Conservation (phyloP, 345 rosid species). For the Gossypium herbaceum region DNA sequence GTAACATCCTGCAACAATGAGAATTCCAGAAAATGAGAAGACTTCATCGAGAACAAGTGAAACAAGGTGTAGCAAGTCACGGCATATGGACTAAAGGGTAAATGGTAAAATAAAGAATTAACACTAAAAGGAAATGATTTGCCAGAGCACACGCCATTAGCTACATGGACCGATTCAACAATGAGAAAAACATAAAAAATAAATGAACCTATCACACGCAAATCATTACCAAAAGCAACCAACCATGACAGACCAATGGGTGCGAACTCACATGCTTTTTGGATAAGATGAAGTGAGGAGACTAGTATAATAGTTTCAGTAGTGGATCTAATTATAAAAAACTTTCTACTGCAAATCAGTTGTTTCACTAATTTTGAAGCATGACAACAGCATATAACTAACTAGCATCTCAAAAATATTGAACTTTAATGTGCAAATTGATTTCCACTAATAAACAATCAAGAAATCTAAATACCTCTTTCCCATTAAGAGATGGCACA, state of each 20-base stretch:
- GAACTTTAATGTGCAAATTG: not conserved
- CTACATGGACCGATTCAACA: not conserved
- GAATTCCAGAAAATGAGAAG: conserved; percentile 15
- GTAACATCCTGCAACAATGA: conserved; percentile 35
- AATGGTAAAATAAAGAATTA: not conserved
- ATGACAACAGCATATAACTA: not conserved
- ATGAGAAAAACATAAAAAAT: not conserved
- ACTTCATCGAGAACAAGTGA: not conserved
- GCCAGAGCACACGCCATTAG: not conserved
- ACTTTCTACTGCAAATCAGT: not conserved
- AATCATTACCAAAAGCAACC: not conserved
- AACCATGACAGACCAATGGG: not conserved
- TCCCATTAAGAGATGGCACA: conserved; percentile 48
- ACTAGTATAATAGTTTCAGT: not conserved
- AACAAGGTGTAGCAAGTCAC: not conserved
- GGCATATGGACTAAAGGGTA: not conserved
- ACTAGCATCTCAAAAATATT: not conserved
- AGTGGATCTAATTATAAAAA: not conserved
- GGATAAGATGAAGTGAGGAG: not conserved
- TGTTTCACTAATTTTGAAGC: not conserved
- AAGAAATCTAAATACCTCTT: conserved; percentile 47
- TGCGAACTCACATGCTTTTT: not conserved
- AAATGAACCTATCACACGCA: not conserved
- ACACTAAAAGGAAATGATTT: not conserved
- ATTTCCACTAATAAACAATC: not conserved